Conservation (phyloP, 2,329 filamentous ascomycete species). For the Ustulina deusta region DNA sequence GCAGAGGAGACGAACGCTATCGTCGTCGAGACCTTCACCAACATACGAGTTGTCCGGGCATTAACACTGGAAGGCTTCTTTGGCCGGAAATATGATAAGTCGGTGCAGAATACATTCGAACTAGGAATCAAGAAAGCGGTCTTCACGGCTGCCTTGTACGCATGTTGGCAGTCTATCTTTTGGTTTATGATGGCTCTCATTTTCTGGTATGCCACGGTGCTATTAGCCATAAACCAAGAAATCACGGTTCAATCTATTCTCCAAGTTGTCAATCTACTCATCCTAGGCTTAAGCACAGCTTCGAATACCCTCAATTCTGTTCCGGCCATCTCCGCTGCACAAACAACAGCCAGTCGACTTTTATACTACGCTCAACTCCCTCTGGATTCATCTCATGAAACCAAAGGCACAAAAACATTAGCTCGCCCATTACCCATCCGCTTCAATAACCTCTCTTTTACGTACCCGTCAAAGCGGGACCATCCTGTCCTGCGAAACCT, state of each 20-base stretch:
- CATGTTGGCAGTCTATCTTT: slow-evolving; percentile 78
- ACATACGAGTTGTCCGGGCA: slow-evolving; percentile 81
- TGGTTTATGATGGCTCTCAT: slow-evolving; percentile 81
- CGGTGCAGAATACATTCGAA: slow-evolving; percentile 64
- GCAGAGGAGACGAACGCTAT: slow-evolving; percentile 70
- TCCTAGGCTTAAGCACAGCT: slow-evolving; percentile 84
- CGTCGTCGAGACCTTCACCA: slow-evolving; percentile 80
- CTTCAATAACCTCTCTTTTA: slow-evolving; percentile 74
- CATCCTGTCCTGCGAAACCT: slow-evolving; percentile 70
- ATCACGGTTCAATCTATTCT: slow-evolving; percentile 71
- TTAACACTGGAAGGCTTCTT: slow-evolving; percentile 82
- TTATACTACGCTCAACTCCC: slow-evolving; percentile 76
- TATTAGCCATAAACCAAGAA: slow-evolving; percentile 64
- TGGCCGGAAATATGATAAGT: slow-evolving; percentile 67
- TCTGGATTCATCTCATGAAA: slow-evolving; percentile 65
- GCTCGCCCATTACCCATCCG: slow-evolving; percentile 57
- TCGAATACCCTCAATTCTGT: slow-evolving; percentile 78
- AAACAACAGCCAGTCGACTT: slow-evolving; percentile 78
- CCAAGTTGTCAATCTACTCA: slow-evolving; percentile 81
- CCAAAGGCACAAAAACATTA: slow-evolving; percentile 56
- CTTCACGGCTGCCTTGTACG: slow-evolving; percentile 78
- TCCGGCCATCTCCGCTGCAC: slow-evolving; percentile 82
- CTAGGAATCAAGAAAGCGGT: slow-evolving; percentile 74
- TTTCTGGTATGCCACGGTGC: slow-evolving; percentile 82
- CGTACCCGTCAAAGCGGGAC: slow-evolving; percentile 70